Conservation (phyloP, 148 eudicot genomes). For the Cornus kousa region DNA sequence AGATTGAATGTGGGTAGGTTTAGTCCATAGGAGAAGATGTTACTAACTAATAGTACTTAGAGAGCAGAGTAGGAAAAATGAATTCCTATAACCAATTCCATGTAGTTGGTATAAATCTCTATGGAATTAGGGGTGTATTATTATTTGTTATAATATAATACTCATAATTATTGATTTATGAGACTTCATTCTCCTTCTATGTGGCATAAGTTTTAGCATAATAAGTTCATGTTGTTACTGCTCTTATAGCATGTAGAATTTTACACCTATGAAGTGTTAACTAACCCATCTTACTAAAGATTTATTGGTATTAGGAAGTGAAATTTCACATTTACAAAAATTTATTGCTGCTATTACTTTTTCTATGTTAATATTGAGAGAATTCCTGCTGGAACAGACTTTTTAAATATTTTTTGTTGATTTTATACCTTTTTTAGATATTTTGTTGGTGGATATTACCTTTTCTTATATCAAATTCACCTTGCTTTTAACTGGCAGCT, state of each 20-base stretch:
- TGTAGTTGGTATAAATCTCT: too few species aligned
- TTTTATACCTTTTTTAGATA: not conserved
- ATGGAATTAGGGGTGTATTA: too few species aligned
- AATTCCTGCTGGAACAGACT: not conserved
- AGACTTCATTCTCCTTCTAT: not conserved
- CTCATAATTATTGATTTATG: not conserved
- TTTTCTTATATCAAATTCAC: not conserved
- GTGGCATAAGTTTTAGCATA: not conserved
- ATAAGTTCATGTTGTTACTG: not conserved
- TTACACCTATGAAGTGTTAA: not conserved
- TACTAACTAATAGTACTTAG: too few species aligned
- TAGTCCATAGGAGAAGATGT: too few species aligned
- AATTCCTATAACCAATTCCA: too few species aligned
- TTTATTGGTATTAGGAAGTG: not conserved
- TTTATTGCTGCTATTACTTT: too few species aligned
- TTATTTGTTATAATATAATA: too few species aligned
- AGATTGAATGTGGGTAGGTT: too few species aligned
- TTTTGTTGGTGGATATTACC: slow-evolving; percentile 2
- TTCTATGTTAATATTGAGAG: not conserved
- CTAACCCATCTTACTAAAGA: not conserved
- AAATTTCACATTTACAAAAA: not conserved
- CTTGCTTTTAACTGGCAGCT: slow-evolving; percentile 54
- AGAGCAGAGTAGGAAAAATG: too few species aligned
- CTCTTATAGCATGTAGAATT: not conserved
- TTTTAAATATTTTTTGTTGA: not conserved